Conservation (phyloP, 73 alveolate species). For the Paramecium caudatum region DNA sequence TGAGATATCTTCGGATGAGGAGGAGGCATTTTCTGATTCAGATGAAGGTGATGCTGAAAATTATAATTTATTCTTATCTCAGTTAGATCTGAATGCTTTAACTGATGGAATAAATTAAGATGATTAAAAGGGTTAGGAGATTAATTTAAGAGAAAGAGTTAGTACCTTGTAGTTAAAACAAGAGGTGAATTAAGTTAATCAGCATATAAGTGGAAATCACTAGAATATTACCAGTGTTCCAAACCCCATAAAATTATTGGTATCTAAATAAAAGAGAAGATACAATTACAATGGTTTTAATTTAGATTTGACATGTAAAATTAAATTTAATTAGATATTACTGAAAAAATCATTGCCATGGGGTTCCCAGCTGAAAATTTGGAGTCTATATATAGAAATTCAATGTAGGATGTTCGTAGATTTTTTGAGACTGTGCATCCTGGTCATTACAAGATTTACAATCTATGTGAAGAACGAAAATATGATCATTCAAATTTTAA, state of each 20-base stretch:
- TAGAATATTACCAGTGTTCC: constrained; percentile 50
- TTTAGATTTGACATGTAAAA: constrained; percentile 53
- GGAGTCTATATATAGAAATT: constrained; percentile 90
- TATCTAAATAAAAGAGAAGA: constrained; percentile 51
- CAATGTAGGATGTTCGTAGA: constrained; percentile 82
- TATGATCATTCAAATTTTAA: constrained; percentile 58
- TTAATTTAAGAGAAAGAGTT: constrained; percentile 34
- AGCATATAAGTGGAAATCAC: constrained; percentile 47
- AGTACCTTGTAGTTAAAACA: constrained; percentile 2
- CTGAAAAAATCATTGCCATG: constrained; percentile 92
- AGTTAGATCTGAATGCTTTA: constrained; percentile 2
- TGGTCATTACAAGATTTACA: constrained; percentile 87
- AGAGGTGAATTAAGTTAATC: constrained; percentile 45
- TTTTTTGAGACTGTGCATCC: constrained; percentile 90
- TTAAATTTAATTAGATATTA: constrained; percentile 76
- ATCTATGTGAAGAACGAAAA: constrained; percentile 91
- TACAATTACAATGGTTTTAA: constrained; percentile 55
- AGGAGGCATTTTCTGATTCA: constrained; percentile 19
- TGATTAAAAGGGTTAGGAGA: constrained; percentile 36
- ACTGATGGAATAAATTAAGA: not conserved
- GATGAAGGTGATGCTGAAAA: constrained; percentile 46
- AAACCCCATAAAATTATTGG: constrained; percentile 51
- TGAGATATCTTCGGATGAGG: constrained; percentile 49
- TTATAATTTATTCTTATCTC: constrained; percentile 1
- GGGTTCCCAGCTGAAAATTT: constrained; percentile 91